Base-by-base conservation (phyloP, 163 green algal genomes). In the Chloromonas sp. region DNA sequence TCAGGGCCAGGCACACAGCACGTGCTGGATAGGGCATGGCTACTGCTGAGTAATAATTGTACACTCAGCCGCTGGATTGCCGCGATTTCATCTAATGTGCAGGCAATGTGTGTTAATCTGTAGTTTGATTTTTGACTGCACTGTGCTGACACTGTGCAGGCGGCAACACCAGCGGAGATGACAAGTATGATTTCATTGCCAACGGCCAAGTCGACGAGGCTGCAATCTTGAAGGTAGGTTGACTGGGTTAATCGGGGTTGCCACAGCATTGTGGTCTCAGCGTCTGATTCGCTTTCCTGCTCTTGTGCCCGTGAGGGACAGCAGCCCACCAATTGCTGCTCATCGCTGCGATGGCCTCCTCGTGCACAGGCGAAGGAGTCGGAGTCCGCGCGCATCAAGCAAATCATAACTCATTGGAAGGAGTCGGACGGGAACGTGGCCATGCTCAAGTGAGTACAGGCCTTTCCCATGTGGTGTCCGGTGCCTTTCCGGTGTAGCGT, bases 391-490 rank as follows among this genome's bases (percentile, higher is more conserved):
- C 66, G 66, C 66, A 76, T 76, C 66, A 76, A 76, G 66, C 8
- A 11, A 8, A 8, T 76, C 66, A 8, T 76, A 11, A n/a, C 66
- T 76, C 8, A 8, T 11, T 76, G 66, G 66, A 83, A 82, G 57
- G 84, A 79, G 59, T 87, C 70, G 66, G 66, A 8, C 66, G 11
- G 5, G 8, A 76, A 76, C 66, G 8, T 84, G 84, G n/a, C 58
- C 13, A 71, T 59, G 0, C 15, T 79, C 0, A 15, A 62, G 0
- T 76, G 81, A 60, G 83, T 87, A 36, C 36, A 36, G 36, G 36
- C 36, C 36, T 36, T 36, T 36, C 36, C 36, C 36, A 36, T 36
- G 36, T 36, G 36, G 36, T 36, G 36, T 36, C 36, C 36, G 36
- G 36, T 36, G 36, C 36, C 36, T 36, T 36, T 36, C 36, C 36